Percentiles rank a stretch among this genome's conserved stretches.
Evolutionary conservation across 2,329 filamentous ascomycete genomes (phyloP).

Genomic region (Sphaerostilbella broomeana): DNA sequence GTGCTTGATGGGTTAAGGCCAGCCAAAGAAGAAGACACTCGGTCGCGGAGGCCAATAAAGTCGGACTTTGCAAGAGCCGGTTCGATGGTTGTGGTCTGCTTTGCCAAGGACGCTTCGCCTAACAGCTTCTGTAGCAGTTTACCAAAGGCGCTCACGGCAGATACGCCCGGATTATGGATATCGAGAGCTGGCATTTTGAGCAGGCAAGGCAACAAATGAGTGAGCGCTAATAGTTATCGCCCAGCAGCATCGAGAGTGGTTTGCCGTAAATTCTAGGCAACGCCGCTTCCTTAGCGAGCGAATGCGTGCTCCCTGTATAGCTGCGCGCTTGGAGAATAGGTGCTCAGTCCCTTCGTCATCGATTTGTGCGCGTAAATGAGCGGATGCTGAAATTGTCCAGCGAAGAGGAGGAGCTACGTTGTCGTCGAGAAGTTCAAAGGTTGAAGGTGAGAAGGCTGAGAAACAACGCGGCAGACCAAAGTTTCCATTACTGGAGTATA

Average conservation of each 20-base stretch:
- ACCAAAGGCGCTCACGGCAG: conserved; percentile 47
- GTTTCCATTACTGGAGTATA: conserved; percentile 6
- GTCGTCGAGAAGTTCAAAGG: conserved; percentile 7
- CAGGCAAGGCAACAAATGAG: conserved; percentile 1
- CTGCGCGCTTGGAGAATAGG: too few species aligned
- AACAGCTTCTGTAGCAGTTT: conserved; percentile 52
- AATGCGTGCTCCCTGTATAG: too few species aligned
- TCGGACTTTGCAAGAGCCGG: conserved; percentile 67
- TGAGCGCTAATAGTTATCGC: background rate
- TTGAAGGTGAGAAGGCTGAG: conserved; percentile 11
- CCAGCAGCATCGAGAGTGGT: background rate
- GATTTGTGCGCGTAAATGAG: too few species aligned
- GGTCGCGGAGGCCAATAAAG: conserved; percentile 44
- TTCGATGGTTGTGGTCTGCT: conserved; percentile 58
- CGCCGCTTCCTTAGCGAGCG: too few species aligned
- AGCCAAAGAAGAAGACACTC: conserved; percentile 33
- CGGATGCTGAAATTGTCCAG: background rate
- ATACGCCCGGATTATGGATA: conserved; percentile 40
- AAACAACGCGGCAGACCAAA: background rate
- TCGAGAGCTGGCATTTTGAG: conserved; percentile 45
- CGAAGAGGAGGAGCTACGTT: too few species aligned
- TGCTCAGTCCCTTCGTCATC: too few species aligned
- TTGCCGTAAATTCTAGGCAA: too few species aligned
- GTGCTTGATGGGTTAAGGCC: conserved; percentile 21
- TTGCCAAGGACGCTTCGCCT: conserved; percentile 50